These are phyloP conservation scores for Thalassiosira profunda DNA, from an alignment of 108 stramenopile species.

Conservation along the genomic window DNA sequence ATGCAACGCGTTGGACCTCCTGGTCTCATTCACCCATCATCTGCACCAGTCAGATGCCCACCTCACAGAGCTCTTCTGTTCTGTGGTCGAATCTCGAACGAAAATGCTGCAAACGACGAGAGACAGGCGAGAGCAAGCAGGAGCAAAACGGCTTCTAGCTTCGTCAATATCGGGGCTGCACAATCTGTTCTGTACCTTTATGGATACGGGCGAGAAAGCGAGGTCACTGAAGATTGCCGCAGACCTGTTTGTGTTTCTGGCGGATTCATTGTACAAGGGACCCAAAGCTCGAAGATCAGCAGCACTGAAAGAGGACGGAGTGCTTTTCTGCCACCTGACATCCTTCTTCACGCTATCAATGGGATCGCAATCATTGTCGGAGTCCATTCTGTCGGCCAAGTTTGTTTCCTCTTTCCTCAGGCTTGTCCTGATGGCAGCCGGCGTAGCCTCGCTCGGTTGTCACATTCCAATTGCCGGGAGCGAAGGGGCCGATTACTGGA, in stretches of 20 bases:
- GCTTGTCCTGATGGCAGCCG: slow-evolving; percentile 37
- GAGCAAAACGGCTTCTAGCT: slow-evolving; percentile 21
- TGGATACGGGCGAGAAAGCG: slow-evolving; percentile 21
- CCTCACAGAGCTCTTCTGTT: slow-evolving; percentile 16
- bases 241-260: slow-evolving; percentile 23
- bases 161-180: slow-evolving; percentile 54
- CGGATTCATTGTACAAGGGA: slow-evolving; percentile 32
- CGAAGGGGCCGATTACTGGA: slow-evolving; percentile 51
- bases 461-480: slow-evolving; percentile 39
- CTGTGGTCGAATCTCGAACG: slow-evolving; percentile 24
- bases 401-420: slow-evolving; percentile 23
- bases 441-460: slow-evolving; percentile 49
- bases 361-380: slow-evolving; percentile 34
- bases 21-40: slow-evolving; percentile 14
- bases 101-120: slow-evolving; percentile 21
- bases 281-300: slow-evolving; percentile 27
- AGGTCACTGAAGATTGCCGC: slow-evolving; percentile 18
- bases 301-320: slow-evolving; percentile 34
- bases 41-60: not conserved
- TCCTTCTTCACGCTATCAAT: slow-evolving; percentile 46
- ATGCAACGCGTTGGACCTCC: slow-evolving; percentile 22
- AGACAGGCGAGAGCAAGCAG: slow-evolving; percentile 3
- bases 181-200: slow-evolving; percentile 45
- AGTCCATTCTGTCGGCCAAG: slow-evolving; percentile 38
- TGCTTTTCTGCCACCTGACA: slow-evolving; percentile 56